Base-by-base conservation (phyloP, 2,329 filamentous ascomycete genomes). In the Trichoderma endophyticum region DNA sequence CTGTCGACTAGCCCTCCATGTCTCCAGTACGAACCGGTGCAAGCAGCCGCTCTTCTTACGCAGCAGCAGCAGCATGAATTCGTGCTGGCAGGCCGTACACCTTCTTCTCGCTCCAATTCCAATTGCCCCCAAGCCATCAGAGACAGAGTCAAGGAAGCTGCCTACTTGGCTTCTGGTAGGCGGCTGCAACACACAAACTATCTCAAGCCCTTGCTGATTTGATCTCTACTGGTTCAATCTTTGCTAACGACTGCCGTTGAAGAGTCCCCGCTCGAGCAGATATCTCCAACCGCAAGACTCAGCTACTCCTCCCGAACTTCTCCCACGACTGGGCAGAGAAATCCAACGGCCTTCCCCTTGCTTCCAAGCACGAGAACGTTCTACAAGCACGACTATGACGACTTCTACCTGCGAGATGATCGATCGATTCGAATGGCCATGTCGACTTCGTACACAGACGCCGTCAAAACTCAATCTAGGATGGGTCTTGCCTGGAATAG, bases 281-380 rank as follows among this genome's bases (percentile, higher is more conserved):
- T 11, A n/a, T 2, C 2, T 1, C 1, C 43, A 6, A 21, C 1
- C n/a, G 0, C 43, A 6, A 48, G 0, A 21, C 43, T 12, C 2
- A 7, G n/a, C 3, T 21, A 18, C 2, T 21, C 43, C 4, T 48
- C 43, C 4, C n/a, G 8, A 6, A 11, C 21, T 3, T 6, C 43
- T 48, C 43, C 4, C n/a, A 12, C n/a, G n/a, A 1, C 8, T 21
- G 9, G n/a, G 5, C 43, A 21, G 5, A 51, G 9, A 21, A n/a
- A 9, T 9, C 15, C 15, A 9, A 9, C 15, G 6, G 39, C 15
- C 3, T 43, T 43, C 43, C 3, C 1, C 43, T 6, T 11, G 43
- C n/a, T 4, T 21, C n/a, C 43, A 12, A 51, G 43, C 43, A 51
- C 9, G n/a, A 21, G n/a, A 11, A n/a, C n/a, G n/a, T 21, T 48